A percentile compares a stretch with the other conserved stretches of the same genome.
These are phyloP conservation scores for Erysimum cheiranthoides DNA, from an alignment of 345 rosid genomes.

Conservation along the genomic window DNA sequence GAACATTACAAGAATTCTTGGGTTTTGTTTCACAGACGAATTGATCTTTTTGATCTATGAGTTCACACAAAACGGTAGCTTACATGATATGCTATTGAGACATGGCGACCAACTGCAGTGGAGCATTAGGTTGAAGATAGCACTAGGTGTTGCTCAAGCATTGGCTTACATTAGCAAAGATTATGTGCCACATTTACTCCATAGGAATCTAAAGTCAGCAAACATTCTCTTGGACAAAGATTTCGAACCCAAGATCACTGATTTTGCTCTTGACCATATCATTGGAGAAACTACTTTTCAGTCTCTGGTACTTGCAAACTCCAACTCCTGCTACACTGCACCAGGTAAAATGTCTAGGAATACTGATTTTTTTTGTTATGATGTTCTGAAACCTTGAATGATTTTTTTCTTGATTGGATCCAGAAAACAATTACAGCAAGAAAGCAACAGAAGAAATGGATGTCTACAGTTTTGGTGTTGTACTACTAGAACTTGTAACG, in stretches of 20 bases:
- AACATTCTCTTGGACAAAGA: constrained; percentile 80
- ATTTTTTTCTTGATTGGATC: constrained; percentile 40
- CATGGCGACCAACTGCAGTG: constrained; percentile 65
- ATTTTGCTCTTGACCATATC: constrained; percentile 76
- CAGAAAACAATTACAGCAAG: constrained; percentile 78
- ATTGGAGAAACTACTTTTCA: constrained; percentile 84
- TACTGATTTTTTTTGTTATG: neutral
- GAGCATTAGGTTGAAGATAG: constrained; percentile 78
- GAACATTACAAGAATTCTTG: constrained; percentile 77
- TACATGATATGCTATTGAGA: constrained; percentile 64
- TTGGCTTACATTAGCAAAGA: constrained; percentile 81
- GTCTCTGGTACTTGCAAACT: constrained; percentile 61
- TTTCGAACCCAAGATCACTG: constrained; percentile 78
- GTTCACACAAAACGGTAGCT: constrained; percentile 71
- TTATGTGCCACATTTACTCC: constrained; percentile 76
- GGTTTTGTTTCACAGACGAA: constrained; percentile 80
- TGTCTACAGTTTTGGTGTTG: constrained; percentile 89
- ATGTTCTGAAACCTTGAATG: constrained; percentile 1
- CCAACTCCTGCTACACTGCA: constrained; percentile 70
- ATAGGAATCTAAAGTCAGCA: constrained; percentile 75
- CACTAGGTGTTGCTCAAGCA: constrained; percentile 84
- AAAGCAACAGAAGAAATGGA: constrained; percentile 86
- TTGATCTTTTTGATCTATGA: constrained; percentile 78
- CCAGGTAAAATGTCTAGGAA: constrained; percentile 60
- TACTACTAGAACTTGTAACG: constrained; percentile 76